Base-by-base conservation (phyloP, 306 rosid genomes). In the Fragaria iinumae region DNA sequence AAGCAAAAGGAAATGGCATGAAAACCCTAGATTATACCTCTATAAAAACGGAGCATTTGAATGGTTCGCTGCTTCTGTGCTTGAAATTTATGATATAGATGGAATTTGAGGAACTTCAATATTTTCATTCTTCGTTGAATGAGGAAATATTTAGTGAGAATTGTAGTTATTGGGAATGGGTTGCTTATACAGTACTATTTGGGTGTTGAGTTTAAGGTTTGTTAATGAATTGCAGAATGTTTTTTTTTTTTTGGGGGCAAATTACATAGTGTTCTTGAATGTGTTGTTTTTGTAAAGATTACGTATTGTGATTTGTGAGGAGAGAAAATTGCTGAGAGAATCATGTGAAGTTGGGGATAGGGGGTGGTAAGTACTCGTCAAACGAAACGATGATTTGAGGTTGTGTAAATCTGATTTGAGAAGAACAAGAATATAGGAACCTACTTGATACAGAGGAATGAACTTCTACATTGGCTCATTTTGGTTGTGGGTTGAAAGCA, bases 401-500 rank as follows among this genome's bases (percentile, higher is more conserved):
- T 0, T 29, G 11, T 48, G 52, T 44, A n/a, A 49, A 29, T 70
- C 45, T 13, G 43, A 49, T 47, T 27, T 48, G 39, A 36, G 32
- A 11, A 18, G 39, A 9, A 34, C 48, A 5, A n/a, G 44, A 10
- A 52, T 43, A 9, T 39, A 9, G 11, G 11, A 43, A 43, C 12
- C 2, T 43, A 43, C 47, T 43, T 52, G 29, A 50, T 52, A 34
- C 25, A 4, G 60, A 8, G 57, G 56, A 20, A 44, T 44, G 74
- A 44, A 27, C 11, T 49, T 14, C 1, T 14, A 49, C 60, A 8
- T 53, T 53, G 27, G 60, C 4, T 53, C 25, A n/a, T 56, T 56
- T 71, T 20, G 64, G 11, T 34, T 71, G 29, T 34, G 45, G 75
- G 44, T 32, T 71, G 63, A 50, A 36, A 32, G 63, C 75, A 18